These are phyloP conservation scores for Achaetomiella virescens DNA, from an alignment of 495 filamentous ascomycete species.

Conservation along the genomic window DNA sequence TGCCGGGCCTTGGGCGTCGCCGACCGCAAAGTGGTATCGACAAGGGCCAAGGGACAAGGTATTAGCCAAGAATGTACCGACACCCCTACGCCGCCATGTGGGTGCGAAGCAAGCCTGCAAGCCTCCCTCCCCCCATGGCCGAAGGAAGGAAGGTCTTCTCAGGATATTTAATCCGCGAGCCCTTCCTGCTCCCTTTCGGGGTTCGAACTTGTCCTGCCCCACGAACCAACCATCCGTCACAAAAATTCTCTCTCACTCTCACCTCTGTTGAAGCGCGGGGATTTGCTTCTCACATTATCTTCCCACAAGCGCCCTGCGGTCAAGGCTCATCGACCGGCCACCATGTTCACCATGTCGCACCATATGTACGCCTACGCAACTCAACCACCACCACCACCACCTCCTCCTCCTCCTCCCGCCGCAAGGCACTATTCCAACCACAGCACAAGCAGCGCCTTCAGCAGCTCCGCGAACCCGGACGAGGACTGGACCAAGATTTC, in stretches of 20 bases:
- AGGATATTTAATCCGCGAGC: slow-evolving; percentile 15
- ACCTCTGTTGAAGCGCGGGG: not conserved
- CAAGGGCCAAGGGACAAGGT: not conserved
- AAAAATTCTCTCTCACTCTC: not conserved
- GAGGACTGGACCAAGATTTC: slow-evolving; percentile 99
- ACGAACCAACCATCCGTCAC: not conserved
- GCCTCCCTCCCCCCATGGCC: not conserved
- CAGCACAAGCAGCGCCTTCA: slow-evolving; percentile 92
- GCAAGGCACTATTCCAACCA: slow-evolving; percentile 60
- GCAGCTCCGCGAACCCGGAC: slow-evolving; percentile 89
- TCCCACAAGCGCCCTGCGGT: not conserved
- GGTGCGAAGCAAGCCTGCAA: slow-evolving; percentile 9
- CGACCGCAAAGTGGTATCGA: not conserved
- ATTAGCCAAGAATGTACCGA: not conserved
- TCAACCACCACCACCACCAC: slow-evolving; percentile 27
- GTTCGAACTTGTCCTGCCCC: not conserved
- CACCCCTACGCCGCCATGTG: slow-evolving; percentile 15
- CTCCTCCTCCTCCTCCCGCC: too few relatives aligned
- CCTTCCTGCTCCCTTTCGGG: slow-evolving; percentile 2
- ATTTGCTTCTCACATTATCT: slow-evolving; percentile 12
- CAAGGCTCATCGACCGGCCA: not conserved
- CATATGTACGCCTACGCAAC: slow-evolving; percentile 40
- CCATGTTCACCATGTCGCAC: slow-evolving; percentile 43
- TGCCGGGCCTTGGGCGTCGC: slow-evolving; percentile 2
- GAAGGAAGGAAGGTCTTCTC: slow-evolving; percentile 1